A percentile compares a stretch with the other conserved stretches of the same genome.
phyloP scores from a whole-genome alignment of 2,329 filamentous ascomycete species.

The Ophiostoma quercus region DNA sequence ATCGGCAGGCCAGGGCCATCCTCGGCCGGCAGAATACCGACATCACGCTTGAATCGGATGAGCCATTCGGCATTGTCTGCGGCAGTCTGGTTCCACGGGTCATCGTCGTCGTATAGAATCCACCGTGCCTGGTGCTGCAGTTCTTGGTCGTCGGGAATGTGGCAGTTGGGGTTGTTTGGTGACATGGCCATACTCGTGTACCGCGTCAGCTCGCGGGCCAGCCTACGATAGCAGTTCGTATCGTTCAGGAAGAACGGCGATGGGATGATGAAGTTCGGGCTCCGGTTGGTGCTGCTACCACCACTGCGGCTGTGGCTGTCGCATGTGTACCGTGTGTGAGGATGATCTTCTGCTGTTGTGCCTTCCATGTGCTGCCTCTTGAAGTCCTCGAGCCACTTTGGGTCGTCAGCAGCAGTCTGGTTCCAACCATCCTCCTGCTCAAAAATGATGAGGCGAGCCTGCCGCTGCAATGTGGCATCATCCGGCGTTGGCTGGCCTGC shows the following conservation, averaged over 20 bases:
- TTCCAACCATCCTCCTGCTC: constrained; percentile 60
- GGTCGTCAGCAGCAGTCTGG: constrained; percentile 56
- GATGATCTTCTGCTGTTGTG: neutral
- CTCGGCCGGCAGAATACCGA: constrained; percentile 46
- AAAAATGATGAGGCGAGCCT: constrained; percentile 58
- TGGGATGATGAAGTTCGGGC: constrained; percentile 28
- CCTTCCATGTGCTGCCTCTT: constrained; percentile 38
- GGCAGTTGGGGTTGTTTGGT: constrained; percentile 54
- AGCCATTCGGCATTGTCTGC: constrained; percentile 62
- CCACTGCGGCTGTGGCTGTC: neutral
- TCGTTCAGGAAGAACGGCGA: constrained; percentile 51
- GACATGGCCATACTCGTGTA: constrained; percentile 52
- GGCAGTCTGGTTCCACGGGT: constrained; percentile 60
- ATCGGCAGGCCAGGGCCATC: constrained; percentile 47
- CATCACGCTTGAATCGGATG: constrained; percentile 55
- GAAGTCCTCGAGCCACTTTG: constrained; percentile 50
- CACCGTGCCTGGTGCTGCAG: constrained; percentile 59
- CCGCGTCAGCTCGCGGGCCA: constrained; percentile 50
- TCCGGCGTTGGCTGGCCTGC: constrained; percentile 44
- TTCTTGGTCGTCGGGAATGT: constrained; percentile 57
- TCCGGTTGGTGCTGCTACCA: constrained; percentile 18
- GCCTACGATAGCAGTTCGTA: constrained; percentile 54
- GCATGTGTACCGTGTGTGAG: neutral
- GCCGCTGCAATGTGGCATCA: constrained; percentile 51
- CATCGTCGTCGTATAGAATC: constrained; percentile 59